Evolutionary conservation across 345 rosid species (phyloP).

Genomic region (Euclidium syriacum): DNA sequence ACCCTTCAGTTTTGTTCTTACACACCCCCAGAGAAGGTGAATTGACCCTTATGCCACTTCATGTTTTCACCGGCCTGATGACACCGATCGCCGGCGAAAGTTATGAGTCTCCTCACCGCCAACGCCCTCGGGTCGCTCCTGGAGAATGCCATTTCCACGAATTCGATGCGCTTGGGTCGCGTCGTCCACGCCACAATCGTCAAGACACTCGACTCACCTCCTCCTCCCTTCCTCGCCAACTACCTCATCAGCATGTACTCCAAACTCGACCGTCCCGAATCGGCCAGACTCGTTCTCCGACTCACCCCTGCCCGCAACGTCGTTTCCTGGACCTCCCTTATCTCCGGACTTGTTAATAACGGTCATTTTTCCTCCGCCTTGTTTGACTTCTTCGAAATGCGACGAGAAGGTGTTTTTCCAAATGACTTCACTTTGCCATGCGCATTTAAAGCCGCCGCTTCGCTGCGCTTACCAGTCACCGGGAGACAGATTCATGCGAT

Average conservation of each 20-base stretch:
- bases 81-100: slow-evolving; percentile 20
- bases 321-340: slow-evolving; percentile 72
- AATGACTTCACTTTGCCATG: slow-evolving; percentile 88
- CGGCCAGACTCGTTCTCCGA: slow-evolving; percentile 56
- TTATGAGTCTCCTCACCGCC: slow-evolving; percentile 43
- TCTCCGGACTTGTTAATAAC: slow-evolving; percentile 63
- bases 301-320: slow-evolving; percentile 61
- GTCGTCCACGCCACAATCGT: slow-evolving; percentile 54
- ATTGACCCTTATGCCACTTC: slow-evolving; percentile 3
- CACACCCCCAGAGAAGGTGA: neutral
- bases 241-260: slow-evolving; percentile 75
- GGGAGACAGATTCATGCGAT: slow-evolving; percentile 63
- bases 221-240: slow-evolving; percentile 51
- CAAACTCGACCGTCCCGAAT: slow-evolving; percentile 53
- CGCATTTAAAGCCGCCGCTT: slow-evolving; percentile 66
- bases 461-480: slow-evolving; percentile 28
- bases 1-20: neutral
- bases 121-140: slow-evolving; percentile 43
- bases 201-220: slow-evolving; percentile 40
- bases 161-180: slow-evolving; percentile 50
- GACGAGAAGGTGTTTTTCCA: slow-evolving; percentile 48
- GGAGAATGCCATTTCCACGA: slow-evolving; percentile 48
- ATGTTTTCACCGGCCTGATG: neutral
- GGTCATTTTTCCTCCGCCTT: slow-evolving; percentile 58
- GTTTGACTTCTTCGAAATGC: slow-evolving; percentile 46